Base-by-base conservation (phyloP, 352 stramenopile genomes). In the Pythium graminicola region DNA sequence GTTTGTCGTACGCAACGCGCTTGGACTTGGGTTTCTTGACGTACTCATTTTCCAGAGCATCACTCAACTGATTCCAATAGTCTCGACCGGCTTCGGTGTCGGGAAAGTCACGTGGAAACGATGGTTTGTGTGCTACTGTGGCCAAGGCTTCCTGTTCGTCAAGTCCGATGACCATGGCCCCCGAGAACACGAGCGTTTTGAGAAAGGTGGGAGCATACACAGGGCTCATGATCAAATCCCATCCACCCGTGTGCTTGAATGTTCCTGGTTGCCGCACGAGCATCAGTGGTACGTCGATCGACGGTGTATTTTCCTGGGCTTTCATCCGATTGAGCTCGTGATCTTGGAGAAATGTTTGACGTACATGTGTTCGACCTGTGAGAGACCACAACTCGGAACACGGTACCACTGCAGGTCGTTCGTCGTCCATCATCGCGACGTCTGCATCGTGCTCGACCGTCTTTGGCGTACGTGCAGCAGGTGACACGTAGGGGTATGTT, bases 31-130 rank as follows among this genome's bases (percentile, higher is more conserved):
- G 83, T 36, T 83, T 85, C 13, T 73, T 73, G 4, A 58, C 23
- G 17, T 82, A 54, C 13, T 69, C 48, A 11, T 26, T 62, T 40
- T 69, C 44, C 0, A 67, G 28, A 2, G 52, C 38, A 3, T 49
- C 20, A 0, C 66, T 65, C 32, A 64, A 45, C 6, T 60, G 26
- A 19, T 76, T 44, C 83, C 83, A 93, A 55, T 81, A 86, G n/a
- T 23, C 32, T 23, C 66, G 53, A 8, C 83, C 76, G 31, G 76
- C 65, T 20, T 68, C 46, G 1, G 83, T 82, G 41, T 92, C 83
- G 0, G 83, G 83, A 36, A 76, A 93, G 60, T 93, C 83, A 6
- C 75, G 61, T 6, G 83, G 83, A 60, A 92, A 93, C 40, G 80
- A 91, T 59, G 23, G 42, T 76, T 14, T 69, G 52, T 48, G 62